Conservation (phyloP, 2,329 filamentous ascomycete species). For the Neopestalotiopsis clavispora region DNA sequence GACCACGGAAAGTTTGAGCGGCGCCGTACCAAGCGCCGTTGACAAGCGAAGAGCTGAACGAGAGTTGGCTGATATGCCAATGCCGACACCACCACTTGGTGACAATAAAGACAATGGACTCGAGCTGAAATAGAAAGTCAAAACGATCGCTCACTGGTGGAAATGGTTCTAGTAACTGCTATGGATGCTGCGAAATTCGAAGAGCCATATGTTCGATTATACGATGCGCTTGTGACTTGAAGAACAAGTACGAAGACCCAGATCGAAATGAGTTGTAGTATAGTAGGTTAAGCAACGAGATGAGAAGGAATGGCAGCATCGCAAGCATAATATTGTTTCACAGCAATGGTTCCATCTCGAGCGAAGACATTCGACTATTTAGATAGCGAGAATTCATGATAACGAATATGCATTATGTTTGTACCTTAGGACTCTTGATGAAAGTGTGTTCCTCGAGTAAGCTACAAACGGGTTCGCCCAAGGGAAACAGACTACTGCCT, state of each 20-base stretch:
- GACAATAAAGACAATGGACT: constrained; percentile 3
- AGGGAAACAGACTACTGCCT: not conserved
- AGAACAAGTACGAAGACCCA: not conserved
- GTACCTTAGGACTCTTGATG: not conserved
- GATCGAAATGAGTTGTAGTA: not conserved
- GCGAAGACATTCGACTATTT: not conserved
- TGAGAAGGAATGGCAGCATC: not conserved
- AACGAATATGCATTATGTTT: not conserved
- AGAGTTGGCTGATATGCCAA: constrained; percentile 5
- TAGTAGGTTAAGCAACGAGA: not conserved
- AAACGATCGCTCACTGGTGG: not conserved
- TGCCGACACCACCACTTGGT: constrained; percentile 4
- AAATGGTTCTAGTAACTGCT: not conserved
- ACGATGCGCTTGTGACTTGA: not conserved
- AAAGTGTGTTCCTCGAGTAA: no score
- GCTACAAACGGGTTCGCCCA: not conserved
- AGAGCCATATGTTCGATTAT: not conserved
- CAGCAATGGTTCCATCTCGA: not conserved
- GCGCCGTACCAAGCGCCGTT: not conserved
- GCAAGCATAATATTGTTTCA: not conserved
- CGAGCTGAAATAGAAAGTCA: constrained; percentile 16
- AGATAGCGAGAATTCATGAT: not conserved
- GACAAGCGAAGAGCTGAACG: not conserved
- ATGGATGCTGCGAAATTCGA: not conserved
- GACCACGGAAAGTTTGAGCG: not conserved